Conservation (phyloP, 441 rosid species). For the Gossypium trilobum region DNA sequence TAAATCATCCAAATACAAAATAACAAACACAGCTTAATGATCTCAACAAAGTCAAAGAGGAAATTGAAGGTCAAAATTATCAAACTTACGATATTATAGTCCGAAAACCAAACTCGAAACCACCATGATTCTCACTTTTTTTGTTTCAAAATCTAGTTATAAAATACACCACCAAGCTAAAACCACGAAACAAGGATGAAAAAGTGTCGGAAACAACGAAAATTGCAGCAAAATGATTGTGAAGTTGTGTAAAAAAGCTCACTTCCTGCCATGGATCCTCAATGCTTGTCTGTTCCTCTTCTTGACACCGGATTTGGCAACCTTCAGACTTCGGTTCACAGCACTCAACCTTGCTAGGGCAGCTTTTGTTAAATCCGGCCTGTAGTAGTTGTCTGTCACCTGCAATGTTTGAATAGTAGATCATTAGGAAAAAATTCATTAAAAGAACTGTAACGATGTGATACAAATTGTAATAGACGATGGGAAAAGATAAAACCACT, state of each 20-base stretch:
- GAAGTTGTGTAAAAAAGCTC: conserved; percentile 12
- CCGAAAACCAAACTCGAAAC: not conserved
- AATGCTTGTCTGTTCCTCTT: conserved; percentile 70
- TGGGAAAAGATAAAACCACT: not conserved
- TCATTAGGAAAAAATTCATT: conserved; percentile 5
- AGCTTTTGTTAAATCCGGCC: conserved; percentile 83
- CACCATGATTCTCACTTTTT: not conserved
- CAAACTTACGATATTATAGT: not conserved
- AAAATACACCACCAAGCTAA: not conserved
- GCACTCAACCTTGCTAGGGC: conserved; percentile 89
- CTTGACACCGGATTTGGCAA: conserved; percentile 78
- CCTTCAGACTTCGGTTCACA: conserved; percentile 64
- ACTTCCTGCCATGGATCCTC: conserved; percentile 26
- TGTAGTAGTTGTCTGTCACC: conserved; percentile 77
- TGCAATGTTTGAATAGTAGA: conserved; percentile 18
- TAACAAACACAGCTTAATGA: no score
- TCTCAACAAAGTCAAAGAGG: not conserved
- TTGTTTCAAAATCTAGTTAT: conserved; percentile 1
- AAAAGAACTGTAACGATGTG: not conserved
- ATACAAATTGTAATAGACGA: not conserved
- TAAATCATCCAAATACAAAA: no score
- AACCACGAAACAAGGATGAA: not conserved
- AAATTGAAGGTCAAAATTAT: not conserved
- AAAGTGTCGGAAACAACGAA: not conserved
- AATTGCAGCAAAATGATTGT: not conserved